Base-by-base conservation (phyloP, 176 grass and related monocot species). In the Rhipidocladum racemiflorum region DNA sequence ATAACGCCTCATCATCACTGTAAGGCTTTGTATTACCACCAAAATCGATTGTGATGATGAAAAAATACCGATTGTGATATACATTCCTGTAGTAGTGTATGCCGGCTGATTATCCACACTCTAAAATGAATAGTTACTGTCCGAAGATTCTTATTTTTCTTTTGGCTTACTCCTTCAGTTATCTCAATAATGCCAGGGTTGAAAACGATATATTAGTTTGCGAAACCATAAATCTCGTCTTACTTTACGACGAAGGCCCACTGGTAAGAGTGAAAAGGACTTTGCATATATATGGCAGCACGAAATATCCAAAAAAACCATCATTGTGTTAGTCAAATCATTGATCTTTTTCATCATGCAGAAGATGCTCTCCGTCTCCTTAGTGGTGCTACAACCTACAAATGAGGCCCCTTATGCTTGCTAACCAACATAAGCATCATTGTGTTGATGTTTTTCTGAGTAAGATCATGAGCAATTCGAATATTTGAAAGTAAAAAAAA, bases 371-470 rank as follows among this genome's bases (percentile, higher is more conserved):
- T 39, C 46, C 27, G 80, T 66, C 8, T 84, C 59, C 45, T 65
- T 54, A 49, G 48, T 39, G 48, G 81, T 44, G 81, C 75, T 23
- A 79, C 68, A 74, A 61, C 74, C 75, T 23, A 79, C 68, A 74
- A 61, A n/a, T 36, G 64, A 70, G 57, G 3, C 20, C 18, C 20
- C 55, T 21, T 20, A 70, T 48, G 25, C 68, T 49, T 25, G 66
- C 54, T 38, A 88, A 78, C 70, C 36, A 79, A 53, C 65, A 27
- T 34, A 69, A 69, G 42, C 82, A 89, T 64, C 44, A 71, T 80
- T 56, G 13, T 72, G 55, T 42, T 46, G 14, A 50, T 73, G 39
- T 80, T 60, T 61, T n/a, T 69, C 32, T 60, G 17, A 71, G 25
- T 83, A 43, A 79, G 67, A 61, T 63, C 49, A 75, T 32, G 38